These are phyloP conservation scores for Westerdykella aurantiaca DNA, from an alignment of 2,329 filamentous ascomycete genomes.

Conservation along the genomic window DNA sequence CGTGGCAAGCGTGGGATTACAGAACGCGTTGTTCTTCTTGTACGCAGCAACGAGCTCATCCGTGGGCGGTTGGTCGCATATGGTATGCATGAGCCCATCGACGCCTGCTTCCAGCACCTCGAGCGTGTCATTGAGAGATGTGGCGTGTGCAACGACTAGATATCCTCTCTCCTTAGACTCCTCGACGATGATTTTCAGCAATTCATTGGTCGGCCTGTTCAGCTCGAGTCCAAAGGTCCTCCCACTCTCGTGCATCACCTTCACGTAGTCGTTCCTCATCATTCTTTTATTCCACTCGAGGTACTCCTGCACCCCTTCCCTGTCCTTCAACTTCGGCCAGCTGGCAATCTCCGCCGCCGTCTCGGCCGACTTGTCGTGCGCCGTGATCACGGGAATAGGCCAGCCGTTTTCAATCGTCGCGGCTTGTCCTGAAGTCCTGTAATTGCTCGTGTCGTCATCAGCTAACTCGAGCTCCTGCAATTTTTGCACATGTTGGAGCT, in stretches of 20 bases:
- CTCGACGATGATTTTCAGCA: conserved; percentile 44
- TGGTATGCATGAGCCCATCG: conserved; percentile 42
- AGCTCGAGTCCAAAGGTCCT: conserved; percentile 35
- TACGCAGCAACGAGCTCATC: conserved; percentile 39
- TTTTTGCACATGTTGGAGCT: conserved; percentile 23
- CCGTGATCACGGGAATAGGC: conserved; percentile 43
- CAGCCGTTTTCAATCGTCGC: conserved; percentile 51
- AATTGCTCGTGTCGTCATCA: conserved; percentile 39
- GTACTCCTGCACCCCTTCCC: conserved; percentile 40
- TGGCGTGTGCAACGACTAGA: conserved; percentile 39
- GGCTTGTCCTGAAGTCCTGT: conserved; percentile 46
- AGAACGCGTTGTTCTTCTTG: conserved; percentile 39
- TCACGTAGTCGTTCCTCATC: conserved; percentile 45
- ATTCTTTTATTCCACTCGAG: conserved; percentile 39
- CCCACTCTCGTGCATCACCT: conserved; percentile 49
- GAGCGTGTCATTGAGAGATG: conserved; percentile 37
- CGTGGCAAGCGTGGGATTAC: conserved; percentile 40
- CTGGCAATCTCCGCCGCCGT: conserved; percentile 38
- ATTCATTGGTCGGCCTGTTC: conserved; percentile 37
- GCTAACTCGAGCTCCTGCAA: conserved; percentile 20
- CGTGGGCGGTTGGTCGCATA: conserved; percentile 38
- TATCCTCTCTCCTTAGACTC: conserved; percentile 36
- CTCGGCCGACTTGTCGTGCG: conserved; percentile 34
- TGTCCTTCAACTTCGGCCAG: conserved; percentile 44
- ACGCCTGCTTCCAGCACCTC: conserved; percentile 40